These are phyloP conservation scores for Calocybe gangraenosa DNA, from an alignment of 768 basidiomycete genomes.

Conservation along the genomic window DNA sequence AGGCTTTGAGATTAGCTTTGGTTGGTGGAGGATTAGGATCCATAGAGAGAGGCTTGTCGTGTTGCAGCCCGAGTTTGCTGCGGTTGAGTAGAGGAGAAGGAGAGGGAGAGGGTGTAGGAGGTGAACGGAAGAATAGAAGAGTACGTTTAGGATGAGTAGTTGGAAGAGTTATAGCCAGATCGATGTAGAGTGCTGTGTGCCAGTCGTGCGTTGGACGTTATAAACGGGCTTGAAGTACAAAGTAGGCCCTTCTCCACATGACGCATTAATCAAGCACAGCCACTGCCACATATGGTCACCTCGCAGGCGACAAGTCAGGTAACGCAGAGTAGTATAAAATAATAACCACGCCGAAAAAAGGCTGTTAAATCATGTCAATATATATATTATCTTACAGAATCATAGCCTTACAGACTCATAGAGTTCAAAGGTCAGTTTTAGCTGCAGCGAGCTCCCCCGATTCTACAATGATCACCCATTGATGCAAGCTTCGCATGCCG, in stretches of 20 bases:
- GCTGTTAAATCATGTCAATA: too few species aligned
- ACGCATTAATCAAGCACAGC: conserved; percentile 16
- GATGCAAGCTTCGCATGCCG: too few species aligned
- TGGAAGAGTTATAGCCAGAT: conserved; percentile 15
- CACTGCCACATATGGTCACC: conserved; percentile 8
- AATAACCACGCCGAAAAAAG: too few species aligned
- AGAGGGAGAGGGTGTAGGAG: conserved; percentile 1
- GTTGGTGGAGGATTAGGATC: conserved; percentile 29
- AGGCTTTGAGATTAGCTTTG: conserved; percentile 66
- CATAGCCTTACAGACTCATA: too few species aligned
- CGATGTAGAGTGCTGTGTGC: conserved; percentile 1
- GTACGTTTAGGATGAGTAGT: conserved; percentile 11
- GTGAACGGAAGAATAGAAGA: conserved; percentile 14
- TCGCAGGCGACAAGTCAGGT: too few species aligned
- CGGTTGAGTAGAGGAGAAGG: conserved; percentile 7
- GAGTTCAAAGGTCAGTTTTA: too few species aligned
- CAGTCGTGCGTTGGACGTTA: conserved; percentile 2
- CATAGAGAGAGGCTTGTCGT: conserved; percentile 9
- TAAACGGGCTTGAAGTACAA: conserved; percentile 2
- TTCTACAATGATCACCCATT: too few species aligned
- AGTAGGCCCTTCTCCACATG: conserved; percentile 16
- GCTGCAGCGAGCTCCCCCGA: too few species aligned
- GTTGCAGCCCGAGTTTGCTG: conserved; percentile 8
- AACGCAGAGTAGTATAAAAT: too few species aligned
- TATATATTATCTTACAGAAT: too few species aligned